Percentiles rank a stretch among this genome's conserved stretches.
phyloP scores from a whole-genome alignment of 2,329 filamentous ascomycete species.

The Botryotinia calthae region DNA sequence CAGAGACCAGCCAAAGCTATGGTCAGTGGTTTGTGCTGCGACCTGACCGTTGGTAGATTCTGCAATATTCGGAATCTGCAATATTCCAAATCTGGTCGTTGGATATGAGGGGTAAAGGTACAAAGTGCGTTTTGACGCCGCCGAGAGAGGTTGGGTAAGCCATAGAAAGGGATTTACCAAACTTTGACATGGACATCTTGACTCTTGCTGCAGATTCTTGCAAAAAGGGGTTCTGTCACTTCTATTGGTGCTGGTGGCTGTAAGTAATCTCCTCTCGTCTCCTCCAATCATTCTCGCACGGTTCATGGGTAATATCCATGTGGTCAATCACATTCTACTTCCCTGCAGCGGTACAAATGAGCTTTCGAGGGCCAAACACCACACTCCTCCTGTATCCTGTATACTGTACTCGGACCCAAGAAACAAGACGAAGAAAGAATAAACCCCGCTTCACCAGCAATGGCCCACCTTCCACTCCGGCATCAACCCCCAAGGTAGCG shows the following conservation, averaged over 20 bases:
- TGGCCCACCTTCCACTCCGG: background rate
- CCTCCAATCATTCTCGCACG: constrained; percentile 6
- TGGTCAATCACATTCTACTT: background rate
- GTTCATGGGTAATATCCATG: background rate
- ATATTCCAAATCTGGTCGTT: background rate
- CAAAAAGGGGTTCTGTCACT: background rate
- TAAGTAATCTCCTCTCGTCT: background rate
- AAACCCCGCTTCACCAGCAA: background rate
- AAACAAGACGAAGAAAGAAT: background rate
- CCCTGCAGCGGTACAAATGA: background rate
- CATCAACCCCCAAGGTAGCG: background rate
- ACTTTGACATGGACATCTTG: background rate
- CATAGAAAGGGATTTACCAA: background rate
- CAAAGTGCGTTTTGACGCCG: background rate
- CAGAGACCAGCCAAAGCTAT: background rate
- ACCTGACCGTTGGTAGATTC: background rate
- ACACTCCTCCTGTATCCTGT: background rate
- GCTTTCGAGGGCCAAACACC: background rate
- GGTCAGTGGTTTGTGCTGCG: background rate
- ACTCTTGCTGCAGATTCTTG: background rate
- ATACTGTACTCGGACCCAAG: too few relatives aligned
- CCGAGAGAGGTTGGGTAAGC: background rate
- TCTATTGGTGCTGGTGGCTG: too few relatives aligned
- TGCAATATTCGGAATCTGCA: background rate
- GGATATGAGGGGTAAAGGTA: background rate